A percentile compares a stretch with the other conserved stretches of the same genome.
These are phyloP conservation scores for Solanum hybrid DNA, from an alignment of 305 asterid genomes.

Conservation along the genomic window DNA sequence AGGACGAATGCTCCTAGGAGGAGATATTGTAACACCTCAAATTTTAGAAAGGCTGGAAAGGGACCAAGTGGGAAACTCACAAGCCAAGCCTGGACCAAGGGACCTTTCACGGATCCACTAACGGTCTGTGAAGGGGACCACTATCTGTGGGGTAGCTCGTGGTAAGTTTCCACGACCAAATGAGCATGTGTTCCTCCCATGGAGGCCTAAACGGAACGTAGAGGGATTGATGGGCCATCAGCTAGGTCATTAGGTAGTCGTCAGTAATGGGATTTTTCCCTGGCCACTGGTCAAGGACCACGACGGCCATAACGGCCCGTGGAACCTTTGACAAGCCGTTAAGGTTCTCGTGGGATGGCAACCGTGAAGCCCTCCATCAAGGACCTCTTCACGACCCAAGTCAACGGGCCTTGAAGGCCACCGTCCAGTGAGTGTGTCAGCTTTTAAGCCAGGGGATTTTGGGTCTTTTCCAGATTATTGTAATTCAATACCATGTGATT, in stretches of 20 bases:
- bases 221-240: not conserved
- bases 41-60: not conserved
- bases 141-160: not conserved
- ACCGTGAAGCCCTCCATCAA: not conserved
- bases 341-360: not conserved
- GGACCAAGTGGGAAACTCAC: not conserved
- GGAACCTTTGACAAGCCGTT: not conserved
- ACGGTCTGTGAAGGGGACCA: not conserved
- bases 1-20: not conserved
- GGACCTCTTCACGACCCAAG: not conserved
- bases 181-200: not conserved
- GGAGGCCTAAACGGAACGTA: no score
- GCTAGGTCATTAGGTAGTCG: not conserved
- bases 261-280: not conserved
- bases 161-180: not conserved
- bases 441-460: not conserved
- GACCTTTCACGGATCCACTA: not conserved
- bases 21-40: not conserved
- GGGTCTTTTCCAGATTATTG: not conserved
- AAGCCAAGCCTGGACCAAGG: not conserved
- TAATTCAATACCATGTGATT: not conserved
- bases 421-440: not conserved
- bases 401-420: not conserved
- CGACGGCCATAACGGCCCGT: accelerated
- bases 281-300: not conserved